Percentiles rank a stretch among this genome's conserved stretches.
Conservation (phyloP, 192 early-diverging fungal genomes). For the Linnemannia elongata region DNA sequence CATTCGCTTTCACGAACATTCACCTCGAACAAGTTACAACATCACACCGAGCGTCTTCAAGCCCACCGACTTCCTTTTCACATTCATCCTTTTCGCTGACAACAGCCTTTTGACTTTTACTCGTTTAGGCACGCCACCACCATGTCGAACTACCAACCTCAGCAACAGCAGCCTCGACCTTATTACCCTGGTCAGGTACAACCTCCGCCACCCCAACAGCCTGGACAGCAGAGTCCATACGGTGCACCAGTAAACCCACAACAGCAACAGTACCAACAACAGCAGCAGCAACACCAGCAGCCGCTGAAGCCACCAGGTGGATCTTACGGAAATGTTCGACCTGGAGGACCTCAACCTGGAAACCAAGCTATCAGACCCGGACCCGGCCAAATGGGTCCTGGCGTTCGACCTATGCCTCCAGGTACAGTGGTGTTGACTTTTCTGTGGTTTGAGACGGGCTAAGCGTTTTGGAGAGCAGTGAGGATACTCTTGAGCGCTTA, state of each 20-base stretch:
- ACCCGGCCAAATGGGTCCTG: constrained; percentile 11
- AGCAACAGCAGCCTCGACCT: constrained; percentile 28
- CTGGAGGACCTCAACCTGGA: constrained; percentile 19
- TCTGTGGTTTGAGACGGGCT: background rate
- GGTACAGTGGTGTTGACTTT: constrained; percentile 11
- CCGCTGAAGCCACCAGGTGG: constrained; percentile 24
- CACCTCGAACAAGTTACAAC: background rate
- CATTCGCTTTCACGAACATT: background rate
- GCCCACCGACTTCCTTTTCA: background rate
- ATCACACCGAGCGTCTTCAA: background rate
- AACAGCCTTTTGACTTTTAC: background rate
- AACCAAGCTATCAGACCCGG: constrained; percentile 23
- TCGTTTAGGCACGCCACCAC: background rate
- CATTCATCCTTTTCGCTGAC: background rate
- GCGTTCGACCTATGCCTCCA: constrained; percentile 21
- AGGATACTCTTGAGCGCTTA: background rate
- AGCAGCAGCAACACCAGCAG: background rate
- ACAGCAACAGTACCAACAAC: constrained; percentile 14
- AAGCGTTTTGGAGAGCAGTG: background rate
- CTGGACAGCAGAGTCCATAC: constrained; percentile 14
- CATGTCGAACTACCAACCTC: constrained; percentile 16
- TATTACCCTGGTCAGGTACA: constrained; percentile 26
- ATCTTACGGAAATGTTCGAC: constrained; percentile 18
- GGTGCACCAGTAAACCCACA: background rate
- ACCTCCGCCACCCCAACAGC: constrained; percentile 10